These are phyloP conservation scores for Cucumis cinereus DNA, from an alignment of 306 rosid genomes.

Conservation along the genomic window DNA sequence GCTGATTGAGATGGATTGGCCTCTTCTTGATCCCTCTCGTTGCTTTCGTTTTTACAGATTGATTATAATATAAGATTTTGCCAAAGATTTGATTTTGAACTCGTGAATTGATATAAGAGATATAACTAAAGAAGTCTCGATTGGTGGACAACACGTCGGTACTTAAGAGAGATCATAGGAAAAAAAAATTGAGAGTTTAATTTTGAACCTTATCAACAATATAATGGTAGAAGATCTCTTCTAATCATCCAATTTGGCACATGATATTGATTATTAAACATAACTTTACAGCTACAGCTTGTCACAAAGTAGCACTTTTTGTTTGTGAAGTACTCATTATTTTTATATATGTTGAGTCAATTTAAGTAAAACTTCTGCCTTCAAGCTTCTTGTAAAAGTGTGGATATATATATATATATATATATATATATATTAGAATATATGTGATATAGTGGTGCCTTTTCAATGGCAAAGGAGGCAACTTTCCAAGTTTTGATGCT, in stretches of 20 bases:
- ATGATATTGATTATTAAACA: background rate
- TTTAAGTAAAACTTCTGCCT: no score
- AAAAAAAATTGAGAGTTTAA: background rate
- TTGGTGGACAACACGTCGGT: slow-evolving; percentile 3
- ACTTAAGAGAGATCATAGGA: background rate
- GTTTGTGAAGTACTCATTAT: background rate
- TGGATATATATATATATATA: no score
- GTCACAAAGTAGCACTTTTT: background rate
- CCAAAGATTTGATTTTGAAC: background rate
- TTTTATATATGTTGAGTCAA: background rate
- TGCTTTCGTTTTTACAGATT: background rate
- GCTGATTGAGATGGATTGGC: background rate
- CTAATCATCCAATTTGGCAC: background rate
- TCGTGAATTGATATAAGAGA: background rate
- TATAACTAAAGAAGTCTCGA: background rate
- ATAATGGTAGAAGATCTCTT: background rate
- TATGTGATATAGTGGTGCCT: background rate
- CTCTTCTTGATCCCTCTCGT: background rate
- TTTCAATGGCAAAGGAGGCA: background rate
- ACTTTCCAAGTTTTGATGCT: background rate
- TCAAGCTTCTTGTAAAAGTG: background rate
- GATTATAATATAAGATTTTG: background rate
- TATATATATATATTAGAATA: background rate
- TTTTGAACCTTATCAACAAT: background rate
- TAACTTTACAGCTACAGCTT: background rate